Evolutionary conservation across 305 asterid genomes (phyloP), one percentile per base, ranked within the genome.

Genomic region (Fraxinus paxiana): DNA sequence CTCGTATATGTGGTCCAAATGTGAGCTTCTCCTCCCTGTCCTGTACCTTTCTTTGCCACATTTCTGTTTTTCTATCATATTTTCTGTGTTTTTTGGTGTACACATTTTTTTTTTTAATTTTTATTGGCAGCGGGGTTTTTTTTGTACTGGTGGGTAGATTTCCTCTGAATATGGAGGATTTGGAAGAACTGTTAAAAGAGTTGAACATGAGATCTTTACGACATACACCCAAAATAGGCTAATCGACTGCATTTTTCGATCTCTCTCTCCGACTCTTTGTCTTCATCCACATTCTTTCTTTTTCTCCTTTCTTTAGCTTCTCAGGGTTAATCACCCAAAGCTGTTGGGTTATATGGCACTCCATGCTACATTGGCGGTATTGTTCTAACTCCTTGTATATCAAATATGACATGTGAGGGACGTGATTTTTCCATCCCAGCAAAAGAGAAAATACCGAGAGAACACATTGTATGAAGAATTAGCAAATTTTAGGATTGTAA

Each of bases 1-100:
- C 92, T 59, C 98, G 95, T 86, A 94, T 96, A 86, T 95, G 98
- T 82, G 99, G 99, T 77, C 98, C 99, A 88, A 92, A 93, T 87
- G 99, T 96, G 92, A 92, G 99, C 81, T 85, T 80, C 83, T 88
- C 71, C 61, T 80, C 35, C 33, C 28, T 75, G 61, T 73, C 65
- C 67, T 10, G 80, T 56, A 34, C 56, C 26, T 56, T 54, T 78
- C 82, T 87, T 75, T 48, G 31, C n/a, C 43, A 76, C 70, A 30
- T 81, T 78, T 33, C 30, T 71, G 31, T 17, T 72, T 46, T 77
- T 71, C 51, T 76, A 75, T 77, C 74, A 63, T 78, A 70, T 63
- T 75, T 81, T 69, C 75, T 74, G 41, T 76, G 43, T 28, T 77
- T 30, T 48, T 46, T 86, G 72, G 65, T 35, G 34, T 8, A 73